A percentile compares a stretch with the other conserved stretches of the same genome.
Conservation (phyloP, 306 rosid species). For the Dryas drummondii region DNA sequence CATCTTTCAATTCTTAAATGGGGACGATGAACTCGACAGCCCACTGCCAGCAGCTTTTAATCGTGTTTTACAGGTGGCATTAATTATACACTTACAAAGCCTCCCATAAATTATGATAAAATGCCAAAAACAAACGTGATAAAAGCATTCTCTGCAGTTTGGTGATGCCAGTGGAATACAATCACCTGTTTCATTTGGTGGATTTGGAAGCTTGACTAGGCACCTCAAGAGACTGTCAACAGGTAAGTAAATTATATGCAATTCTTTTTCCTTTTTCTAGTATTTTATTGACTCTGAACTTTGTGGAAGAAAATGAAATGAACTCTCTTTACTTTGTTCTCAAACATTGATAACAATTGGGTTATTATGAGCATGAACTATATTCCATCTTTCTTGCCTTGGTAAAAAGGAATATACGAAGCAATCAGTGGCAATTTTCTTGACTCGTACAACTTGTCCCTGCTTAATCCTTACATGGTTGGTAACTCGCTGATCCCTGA, state of each 20-base stretch:
- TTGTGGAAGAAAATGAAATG: too few species aligned
- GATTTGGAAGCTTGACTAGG: conserved; percentile 93
- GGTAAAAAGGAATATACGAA: conserved; percentile 73
- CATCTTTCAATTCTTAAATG: conserved; percentile 25
- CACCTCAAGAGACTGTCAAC: conserved; percentile 80
- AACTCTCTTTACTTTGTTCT: background rate
- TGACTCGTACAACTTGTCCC: conserved; percentile 70
- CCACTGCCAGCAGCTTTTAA: conserved; percentile 81
- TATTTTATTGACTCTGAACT: background rate
- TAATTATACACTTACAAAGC: conserved; percentile 28
- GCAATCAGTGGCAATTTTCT: conserved; percentile 72
- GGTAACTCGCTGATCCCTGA: conserved; percentile 28
- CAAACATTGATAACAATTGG: conserved; percentile 9
- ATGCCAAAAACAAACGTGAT: conserved; percentile 24
- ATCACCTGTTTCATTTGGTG: conserved; percentile 93
- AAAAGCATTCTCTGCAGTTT: conserved; percentile 57
- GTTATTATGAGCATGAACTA: conserved; percentile 7
- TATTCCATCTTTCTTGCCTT: conserved; percentile 22
- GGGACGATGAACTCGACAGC: conserved; percentile 47
- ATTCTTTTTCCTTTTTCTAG: too few species aligned
- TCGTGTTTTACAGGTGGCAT: conserved; percentile 80
- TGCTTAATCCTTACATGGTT: conserved; percentile 94
- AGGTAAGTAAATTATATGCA: conserved; percentile 39
- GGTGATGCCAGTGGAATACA: conserved; percentile 98
- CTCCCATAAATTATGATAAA: conserved; percentile 26